Base-by-base conservation (phyloP, 2,329 filamentous ascomycete species). In the Harringtonia lauricola region DNA sequence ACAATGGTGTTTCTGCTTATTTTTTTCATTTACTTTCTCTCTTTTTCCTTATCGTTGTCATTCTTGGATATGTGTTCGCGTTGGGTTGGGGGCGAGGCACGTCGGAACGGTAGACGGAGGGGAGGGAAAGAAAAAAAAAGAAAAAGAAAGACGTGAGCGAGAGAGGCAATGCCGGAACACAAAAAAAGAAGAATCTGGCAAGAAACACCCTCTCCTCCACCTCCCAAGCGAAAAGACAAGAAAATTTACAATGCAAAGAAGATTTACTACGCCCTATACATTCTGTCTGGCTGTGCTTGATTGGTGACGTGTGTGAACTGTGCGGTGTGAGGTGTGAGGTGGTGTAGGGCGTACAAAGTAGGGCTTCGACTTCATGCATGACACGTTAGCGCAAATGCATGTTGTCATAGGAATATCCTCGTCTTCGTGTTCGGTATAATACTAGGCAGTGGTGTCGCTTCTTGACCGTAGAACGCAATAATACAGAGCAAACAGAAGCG, bases 1-100 rank as follows among this genome's bases (percentile, higher is more conserved):
- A 12, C 9, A 3, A 26, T 38, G 21, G n/a, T 15, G n/a, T 28
- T 38, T 22, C 26, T 15, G n/a, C n/a, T n/a, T n/a, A n/a, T 46
- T 38, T 33, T 30, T 36, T 39, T 38, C 18, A 44, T 45, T 41
- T 8, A 34, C 42, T 52, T 47, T 52, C 42, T 45, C 29, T 45
- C 18, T 39, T 13, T 35, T 13, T 39, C 17, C 41, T 14, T 36
- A 24, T 29, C 24, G 15, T 36, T 18, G 8, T 34, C 19, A 14
- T 30, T 19, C 18, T 35, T 31, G 10, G 14, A 14, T 34, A 15
- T 42, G 30, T 43, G 7, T 33, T 42, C n/a, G 29, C n/a, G n/a
- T n/a, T 21, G n/a, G 17, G 14, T 35, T 36, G 17, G 28, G 40
- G 38, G 31, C 24, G 18, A 15, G 28, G 38, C 28, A 40, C 29